Evolutionary conservation across 208 protist genomes (phyloP), one percentile per base, ranked within the genome.

Genomic region (Leptomonas pyrrhocoris): DNA sequence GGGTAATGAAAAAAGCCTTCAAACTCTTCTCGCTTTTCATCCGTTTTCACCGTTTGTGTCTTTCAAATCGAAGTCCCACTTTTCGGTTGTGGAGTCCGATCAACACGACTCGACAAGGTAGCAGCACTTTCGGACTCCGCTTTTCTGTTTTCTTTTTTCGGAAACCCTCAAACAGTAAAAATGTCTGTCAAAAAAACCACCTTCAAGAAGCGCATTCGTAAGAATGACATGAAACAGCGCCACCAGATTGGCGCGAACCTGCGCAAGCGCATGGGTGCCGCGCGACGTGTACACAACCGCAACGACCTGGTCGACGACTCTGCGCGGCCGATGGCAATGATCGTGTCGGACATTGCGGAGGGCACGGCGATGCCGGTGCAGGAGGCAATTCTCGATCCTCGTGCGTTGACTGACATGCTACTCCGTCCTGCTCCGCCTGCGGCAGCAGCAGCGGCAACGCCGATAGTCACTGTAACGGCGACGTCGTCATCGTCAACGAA

Each of bases 151-250:
- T 55, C 49, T 25, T 9, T 31, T 25, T 55, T 8, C 49, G 6
- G 49, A 23, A 55, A 27, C 21, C 31, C 49, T 25, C 23, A 31
- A 2, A 4, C 18, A 2, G 28, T 60, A 1, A 34, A 46, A 30
- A 61, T 76, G 70, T 55, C 75, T 0, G 30, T 68, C 1, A 95
- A 93, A 64, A 85, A 81, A 62, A 86, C 43, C 59, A 93, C 84
- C 12, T 91, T 93, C 73, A 93, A 96, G 80, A 73, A 92, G 74
- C 88, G 92, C 49, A 74, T 83, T 76, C 85, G 76, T 54, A 80
- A 79, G 58, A 94, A 89, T 84, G 88, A 90, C 71, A 81, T 93
- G 80, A 89, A 85, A 55, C 66, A 72, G 70, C 70, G 86, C 48
- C 77, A 93, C 45, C 74, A 88, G 36, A 76, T 86, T 18, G 70